Conservation (phyloP, 495 filamentous ascomycete species). For the Achaetomiella virescens region DNA sequence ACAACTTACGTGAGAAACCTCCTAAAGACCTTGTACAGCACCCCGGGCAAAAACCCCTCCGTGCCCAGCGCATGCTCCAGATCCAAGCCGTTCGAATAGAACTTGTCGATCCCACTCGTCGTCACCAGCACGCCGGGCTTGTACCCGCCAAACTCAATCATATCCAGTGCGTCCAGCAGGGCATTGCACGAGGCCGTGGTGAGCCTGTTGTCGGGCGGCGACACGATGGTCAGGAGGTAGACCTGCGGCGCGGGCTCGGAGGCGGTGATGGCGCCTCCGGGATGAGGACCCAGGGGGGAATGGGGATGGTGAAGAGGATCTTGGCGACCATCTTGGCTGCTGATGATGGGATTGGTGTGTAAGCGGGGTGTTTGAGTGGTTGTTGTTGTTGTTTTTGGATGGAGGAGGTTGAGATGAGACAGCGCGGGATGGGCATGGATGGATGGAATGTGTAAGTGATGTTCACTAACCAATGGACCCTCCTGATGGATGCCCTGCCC, state of each 20-base stretch:
- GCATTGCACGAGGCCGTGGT: constrained; percentile 59
- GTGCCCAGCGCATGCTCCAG: constrained; percentile 48
- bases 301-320: constrained; percentile 40
- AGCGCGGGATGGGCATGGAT: too few species aligned
- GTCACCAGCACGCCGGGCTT: constrained; percentile 67
- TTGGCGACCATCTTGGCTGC: constrained; percentile 2
- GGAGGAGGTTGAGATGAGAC: neutral
- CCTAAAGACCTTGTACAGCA: constrained; percentile 53
- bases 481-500: neutral
- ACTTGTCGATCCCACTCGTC: constrained; percentile 66
- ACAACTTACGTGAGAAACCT: constrained; percentile 49
- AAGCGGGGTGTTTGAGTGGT: neutral
- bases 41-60: constrained; percentile 48
- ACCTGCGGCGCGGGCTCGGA: constrained; percentile 50
- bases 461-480: too few species aligned
- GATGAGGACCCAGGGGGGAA: constrained; percentile 28
- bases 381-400: neutral
- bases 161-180: constrained; percentile 62
- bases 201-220: constrained; percentile 69
- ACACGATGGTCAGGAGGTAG: constrained; percentile 69
- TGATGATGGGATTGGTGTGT: neutral
- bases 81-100: constrained; percentile 78
- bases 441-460: neutral
- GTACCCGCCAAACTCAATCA: constrained; percentile 58
- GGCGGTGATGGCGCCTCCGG: constrained; percentile 49